These are phyloP conservation scores for Talaromyces sp. DNA, from an alignment of 2,329 filamentous ascomycete species.

Conservation along the genomic window DNA sequence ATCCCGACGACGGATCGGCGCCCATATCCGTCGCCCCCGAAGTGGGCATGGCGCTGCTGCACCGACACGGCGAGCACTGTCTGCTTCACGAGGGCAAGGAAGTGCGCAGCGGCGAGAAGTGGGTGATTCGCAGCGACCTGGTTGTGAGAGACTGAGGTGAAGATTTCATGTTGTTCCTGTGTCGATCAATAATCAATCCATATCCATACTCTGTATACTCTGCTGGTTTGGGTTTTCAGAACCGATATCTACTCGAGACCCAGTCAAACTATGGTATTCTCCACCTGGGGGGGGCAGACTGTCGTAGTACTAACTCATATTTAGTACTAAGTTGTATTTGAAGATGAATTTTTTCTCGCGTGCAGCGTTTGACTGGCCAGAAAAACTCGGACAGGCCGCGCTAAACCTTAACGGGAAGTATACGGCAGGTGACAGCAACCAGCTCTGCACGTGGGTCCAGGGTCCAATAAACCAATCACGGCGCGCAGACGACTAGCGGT, in stretches of 20 bases:
- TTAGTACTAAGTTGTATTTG: neutral
- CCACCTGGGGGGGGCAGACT: neutral
- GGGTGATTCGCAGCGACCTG: slow-evolving; percentile 81
- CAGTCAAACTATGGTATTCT: neutral
- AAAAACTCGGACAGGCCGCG: neutral
- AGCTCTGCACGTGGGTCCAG: neutral
- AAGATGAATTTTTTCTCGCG: neutral
- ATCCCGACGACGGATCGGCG: slow-evolving; percentile 57
- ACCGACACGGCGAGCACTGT: slow-evolving; percentile 85
- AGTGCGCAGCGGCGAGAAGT: slow-evolving; percentile 78
- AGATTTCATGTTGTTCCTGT: no score
- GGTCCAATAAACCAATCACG: neutral
- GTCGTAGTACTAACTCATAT: no score
- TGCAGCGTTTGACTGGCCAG: neutral
- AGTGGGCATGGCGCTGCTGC: slow-evolving; percentile 78
- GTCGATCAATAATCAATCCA: no score
- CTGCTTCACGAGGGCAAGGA: slow-evolving; percentile 82
- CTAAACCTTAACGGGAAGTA: neutral
- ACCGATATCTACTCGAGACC: neutral
- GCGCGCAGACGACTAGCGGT: neutral
- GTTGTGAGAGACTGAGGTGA: slow-evolving; percentile 25
- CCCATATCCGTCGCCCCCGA: slow-evolving; percentile 70
- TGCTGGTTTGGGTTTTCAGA: no score
- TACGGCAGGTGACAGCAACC: slow-evolving; percentile 1
- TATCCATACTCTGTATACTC: neutral